Evolutionary conservation across 306 rosid species (phyloP).

Genomic region (Vigna reflexopilosa): DNA sequence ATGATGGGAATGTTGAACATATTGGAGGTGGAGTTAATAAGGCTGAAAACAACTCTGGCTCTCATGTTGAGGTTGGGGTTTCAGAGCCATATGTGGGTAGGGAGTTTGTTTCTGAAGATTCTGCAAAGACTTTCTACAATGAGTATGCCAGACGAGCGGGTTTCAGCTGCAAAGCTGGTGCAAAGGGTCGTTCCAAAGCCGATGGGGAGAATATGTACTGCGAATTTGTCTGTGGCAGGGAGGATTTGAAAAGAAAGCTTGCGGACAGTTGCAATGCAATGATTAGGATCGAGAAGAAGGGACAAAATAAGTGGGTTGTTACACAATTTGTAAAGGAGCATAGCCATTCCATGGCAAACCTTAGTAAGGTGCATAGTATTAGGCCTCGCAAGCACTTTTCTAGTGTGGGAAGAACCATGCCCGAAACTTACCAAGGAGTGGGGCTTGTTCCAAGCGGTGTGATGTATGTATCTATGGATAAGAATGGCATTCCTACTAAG

Average conservation of each 20-base stretch:
- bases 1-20: slow-evolving; percentile 54
- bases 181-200: slow-evolving; percentile 58
- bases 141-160: slow-evolving; percentile 82
- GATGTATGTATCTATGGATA: slow-evolving; percentile 85
- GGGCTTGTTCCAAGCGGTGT: slow-evolving; percentile 92
- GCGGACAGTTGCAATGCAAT: slow-evolving; percentile 77
- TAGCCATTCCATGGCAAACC: slow-evolving; percentile 66
- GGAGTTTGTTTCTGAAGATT: slow-evolving; percentile 84
- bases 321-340: slow-evolving; percentile 89
- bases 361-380: slow-evolving; percentile 65
- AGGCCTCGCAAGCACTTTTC: slow-evolving; percentile 87
- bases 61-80: slow-evolving; percentile 53
- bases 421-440: slow-evolving; percentile 77
- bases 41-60: slow-evolving; percentile 54
- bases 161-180: slow-evolving; percentile 68
- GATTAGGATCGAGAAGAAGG: slow-evolving; percentile 74
- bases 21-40: slow-evolving; percentile 57
- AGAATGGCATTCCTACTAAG: slow-evolving; percentile 54
- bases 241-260: slow-evolving; percentile 71
- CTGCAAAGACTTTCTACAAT: slow-evolving; percentile 66
- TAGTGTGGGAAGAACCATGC: slow-evolving; percentile 73
- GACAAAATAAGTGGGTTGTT: slow-evolving; percentile 80
- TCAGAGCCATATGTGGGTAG: slow-evolving; percentile 75
- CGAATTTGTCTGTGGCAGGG: slow-evolving; percentile 81
- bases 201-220: slow-evolving; percentile 58